Percentiles rank a stretch among this genome's conserved stretches.
Conservation (phyloP, 805 yeast genomes). For the Dipodascopsis uninucleata region DNA sequence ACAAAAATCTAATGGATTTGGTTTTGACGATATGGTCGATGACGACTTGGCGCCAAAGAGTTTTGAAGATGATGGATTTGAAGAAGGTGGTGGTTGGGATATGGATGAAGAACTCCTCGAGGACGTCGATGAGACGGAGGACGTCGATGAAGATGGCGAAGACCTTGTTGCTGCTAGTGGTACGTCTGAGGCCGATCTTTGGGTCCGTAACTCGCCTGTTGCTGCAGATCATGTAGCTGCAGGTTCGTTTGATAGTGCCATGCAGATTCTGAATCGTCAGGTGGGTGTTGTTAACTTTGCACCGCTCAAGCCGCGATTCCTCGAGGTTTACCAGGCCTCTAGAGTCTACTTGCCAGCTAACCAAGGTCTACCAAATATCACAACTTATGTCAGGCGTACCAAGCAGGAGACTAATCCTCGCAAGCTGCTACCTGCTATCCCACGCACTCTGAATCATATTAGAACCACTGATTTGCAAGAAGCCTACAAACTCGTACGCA, state of each 20-base stretch:
- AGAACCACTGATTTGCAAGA: slow-evolving; percentile 56
- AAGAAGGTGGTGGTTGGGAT: slow-evolving; percentile 32
- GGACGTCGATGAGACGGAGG: slow-evolving; percentile 51
- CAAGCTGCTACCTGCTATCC: slow-evolving; percentile 61
- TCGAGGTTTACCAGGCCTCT: slow-evolving; percentile 77
- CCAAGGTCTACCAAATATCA: slow-evolving; percentile 68
- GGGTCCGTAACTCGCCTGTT: slow-evolving; percentile 86
- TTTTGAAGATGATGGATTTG: slow-evolving; percentile 30
- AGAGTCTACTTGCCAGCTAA: slow-evolving; percentile 72
- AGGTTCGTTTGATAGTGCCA: slow-evolving; percentile 94
- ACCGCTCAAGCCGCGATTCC: slow-evolving; percentile 77
- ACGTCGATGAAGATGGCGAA: slow-evolving; percentile 48
- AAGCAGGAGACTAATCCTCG: slow-evolving; percentile 53
- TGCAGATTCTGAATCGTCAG: slow-evolving; percentile 86
- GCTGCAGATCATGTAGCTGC: slow-evolving; percentile 94
- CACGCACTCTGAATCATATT: slow-evolving; percentile 62
- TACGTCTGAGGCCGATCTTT: slow-evolving; percentile 58
- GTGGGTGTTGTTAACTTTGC: slow-evolving; percentile 81
- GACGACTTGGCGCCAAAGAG: slow-evolving; percentile 23
- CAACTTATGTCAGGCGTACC: slow-evolving; percentile 58
- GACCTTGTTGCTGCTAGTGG: slow-evolving; percentile 34
- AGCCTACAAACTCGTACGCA: slow-evolving; percentile 80
- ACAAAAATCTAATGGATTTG: slow-evolving; percentile 29
- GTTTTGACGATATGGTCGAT: slow-evolving; percentile 29
- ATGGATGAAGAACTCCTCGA: slow-evolving; percentile 42